Evolutionary conservation across 495 filamentous ascomycete genomes (phyloP), one percentile per base, ranked within the genome.

Genomic region (Collariella sp.): DNA sequence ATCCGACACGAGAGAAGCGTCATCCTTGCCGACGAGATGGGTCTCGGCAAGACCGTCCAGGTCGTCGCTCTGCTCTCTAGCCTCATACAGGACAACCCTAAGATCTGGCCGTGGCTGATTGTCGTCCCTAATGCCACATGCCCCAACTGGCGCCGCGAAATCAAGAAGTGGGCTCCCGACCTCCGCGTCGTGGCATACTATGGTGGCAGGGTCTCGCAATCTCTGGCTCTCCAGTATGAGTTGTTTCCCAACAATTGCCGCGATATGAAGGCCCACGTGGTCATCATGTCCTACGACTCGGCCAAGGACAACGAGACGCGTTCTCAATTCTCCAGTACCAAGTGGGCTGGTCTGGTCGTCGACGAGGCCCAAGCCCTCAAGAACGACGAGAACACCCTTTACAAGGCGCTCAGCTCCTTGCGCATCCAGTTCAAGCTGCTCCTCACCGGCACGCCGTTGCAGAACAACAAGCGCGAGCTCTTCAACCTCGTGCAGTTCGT

Each of bases 1-100:
- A 96, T 88, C 74, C 81, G 86, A 55, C 72, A 80, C 44, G 75
- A 83, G 56, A 78, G 87, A 56, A 97, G 94, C 61, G 85, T 86
- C n/a, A 93, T 99, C 61, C 79, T 99, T 2, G 94, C 94, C 2
- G 94, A 99, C 61, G 94, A 99, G 65, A 99, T 99, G 94, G 94
- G 94, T 5, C 81, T 99, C 10, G 94, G 94, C 23, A 99, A 99
- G 74, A 99, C 94, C 0, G 87, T 99, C 44, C 94, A 99, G 66
- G 81, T 96, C 46, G 90, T 99, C 50, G 83, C 82, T 2, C 79
- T 95, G 46, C 72, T 99, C 9, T 80, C 86, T 9, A 81, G 86
- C 13, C 68, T 99, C n/a, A 78, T 87, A 26, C 76, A 87, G 58
- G 82, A 88, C 26, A 66, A 68, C 31, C 89, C 91, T 39, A 76